These are phyloP conservation scores for Fusarium oxysporum DNA, from an alignment of 2,329 filamentous ascomycete genomes.

Conservation along the genomic window DNA sequence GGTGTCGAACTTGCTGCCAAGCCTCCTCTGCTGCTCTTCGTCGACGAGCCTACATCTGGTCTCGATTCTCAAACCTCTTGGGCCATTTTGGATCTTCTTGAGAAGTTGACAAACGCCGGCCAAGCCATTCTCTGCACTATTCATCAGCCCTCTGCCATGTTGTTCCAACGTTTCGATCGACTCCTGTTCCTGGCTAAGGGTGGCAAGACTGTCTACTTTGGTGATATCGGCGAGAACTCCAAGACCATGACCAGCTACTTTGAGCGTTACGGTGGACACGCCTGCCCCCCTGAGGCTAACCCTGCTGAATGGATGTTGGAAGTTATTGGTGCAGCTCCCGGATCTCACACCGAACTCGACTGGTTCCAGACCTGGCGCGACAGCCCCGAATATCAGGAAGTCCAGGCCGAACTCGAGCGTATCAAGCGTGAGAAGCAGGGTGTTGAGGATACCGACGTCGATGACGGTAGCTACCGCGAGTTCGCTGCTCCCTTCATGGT, in stretches of 20 bases:
- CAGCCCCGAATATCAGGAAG: slow-evolving; percentile 65
- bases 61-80: slow-evolving; percentile 94
- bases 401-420: slow-evolving; percentile 68
- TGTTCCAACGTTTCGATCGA: slow-evolving; percentile 91
- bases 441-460: slow-evolving; percentile 47
- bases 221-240: slow-evolving; percentile 79
- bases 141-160: slow-evolving; percentile 94
- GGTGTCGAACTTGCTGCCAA: slow-evolving; percentile 96
- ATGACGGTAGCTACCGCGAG: slow-evolving; percentile 70
- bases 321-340: slow-evolving; percentile 72
- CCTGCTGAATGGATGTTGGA: slow-evolving; percentile 85
- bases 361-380: slow-evolving; percentile 73
- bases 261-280: slow-evolving; percentile 74
- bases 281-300: slow-evolving; percentile 77
- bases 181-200: slow-evolving; percentile 82
- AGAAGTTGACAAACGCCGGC: slow-evolving; percentile 89
- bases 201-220: slow-evolving; percentile 84
- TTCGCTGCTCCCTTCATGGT: slow-evolving; percentile 80
- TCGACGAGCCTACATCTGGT: slow-evolving; percentile 95
- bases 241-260: slow-evolving; percentile 79
- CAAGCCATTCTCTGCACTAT: slow-evolving; percentile 98
- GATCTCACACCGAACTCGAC: slow-evolving; percentile 71
- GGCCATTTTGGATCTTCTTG: slow-evolving; percentile 88
- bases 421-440: slow-evolving; percentile 64
- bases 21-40: slow-evolving; percentile 87